Conservation (phyloP, 2,329 filamentous ascomycete species). For the Penicillium sp. region DNA sequence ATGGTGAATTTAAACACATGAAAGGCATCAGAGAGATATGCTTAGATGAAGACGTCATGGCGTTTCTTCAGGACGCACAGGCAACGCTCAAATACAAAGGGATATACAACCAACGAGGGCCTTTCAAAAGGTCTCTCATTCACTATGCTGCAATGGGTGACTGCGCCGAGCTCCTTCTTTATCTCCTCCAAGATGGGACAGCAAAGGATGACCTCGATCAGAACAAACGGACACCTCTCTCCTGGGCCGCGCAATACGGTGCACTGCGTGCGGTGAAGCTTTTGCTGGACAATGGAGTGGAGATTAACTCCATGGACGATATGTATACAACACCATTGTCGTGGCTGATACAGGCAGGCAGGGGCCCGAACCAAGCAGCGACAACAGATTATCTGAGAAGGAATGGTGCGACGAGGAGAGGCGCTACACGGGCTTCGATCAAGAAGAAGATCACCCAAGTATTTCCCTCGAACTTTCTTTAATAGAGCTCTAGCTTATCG, state of each 20-base stretch:
- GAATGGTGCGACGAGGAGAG: neutral
- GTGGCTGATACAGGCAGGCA: neutral
- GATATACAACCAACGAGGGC: neutral
- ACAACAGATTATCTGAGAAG: neutral
- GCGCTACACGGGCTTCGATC: neutral
- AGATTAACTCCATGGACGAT: neutral
- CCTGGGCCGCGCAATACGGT: no score
- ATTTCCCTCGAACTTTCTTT: no score
- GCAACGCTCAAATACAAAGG: neutral
- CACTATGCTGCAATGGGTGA: neutral
- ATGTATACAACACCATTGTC: neutral
- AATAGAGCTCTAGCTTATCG: no score
- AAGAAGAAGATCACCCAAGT: no score
- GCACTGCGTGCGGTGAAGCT: no score
- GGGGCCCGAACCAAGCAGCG: neutral
- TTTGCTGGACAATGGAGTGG: no score
- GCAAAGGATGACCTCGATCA: neutral
- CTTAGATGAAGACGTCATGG: neutral
- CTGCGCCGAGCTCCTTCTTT: neutral
- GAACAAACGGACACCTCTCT: no score
- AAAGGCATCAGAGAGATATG: neutral
- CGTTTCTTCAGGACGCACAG: neutral
- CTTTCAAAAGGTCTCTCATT: neutral
- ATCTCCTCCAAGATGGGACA: neutral
- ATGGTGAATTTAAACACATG: neutral